Conservation (phyloP, 2,329 filamentous ascomycete genomes). For the Fusarium sp. region DNA sequence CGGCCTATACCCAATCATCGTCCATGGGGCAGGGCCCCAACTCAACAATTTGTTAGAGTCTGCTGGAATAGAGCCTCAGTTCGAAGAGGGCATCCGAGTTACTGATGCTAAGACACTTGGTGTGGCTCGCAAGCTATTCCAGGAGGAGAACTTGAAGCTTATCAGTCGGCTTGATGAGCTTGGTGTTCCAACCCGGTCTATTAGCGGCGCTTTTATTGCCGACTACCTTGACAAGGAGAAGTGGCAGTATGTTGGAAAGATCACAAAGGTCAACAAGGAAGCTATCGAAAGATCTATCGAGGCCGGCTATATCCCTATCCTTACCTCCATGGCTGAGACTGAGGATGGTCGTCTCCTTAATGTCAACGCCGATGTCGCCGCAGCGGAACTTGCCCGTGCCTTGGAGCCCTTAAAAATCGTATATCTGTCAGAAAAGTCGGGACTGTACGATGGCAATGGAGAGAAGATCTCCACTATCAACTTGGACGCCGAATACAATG, state of each 20-base stretch:
- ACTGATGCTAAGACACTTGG: conserved; percentile 96
- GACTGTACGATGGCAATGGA: conserved; percentile 90
- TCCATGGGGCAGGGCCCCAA: conserved; percentile 95
- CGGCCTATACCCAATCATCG: conserved; percentile 92
- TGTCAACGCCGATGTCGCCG: conserved; percentile 97
- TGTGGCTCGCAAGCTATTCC: conserved; percentile 89
- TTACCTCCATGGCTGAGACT: conserved; percentile 97
- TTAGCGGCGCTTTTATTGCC: conserved; percentile 91
- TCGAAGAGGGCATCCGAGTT: conserved; percentile 94
- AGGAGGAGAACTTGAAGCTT: conserved; percentile 84
- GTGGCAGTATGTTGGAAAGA: conserved; percentile 95
- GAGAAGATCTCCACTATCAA: conserved; percentile 98
- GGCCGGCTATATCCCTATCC: conserved; percentile 89
- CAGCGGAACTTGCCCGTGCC: conserved; percentile 88
- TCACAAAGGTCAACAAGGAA: conserved; percentile 89
- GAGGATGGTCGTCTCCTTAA: conserved; percentile 92
- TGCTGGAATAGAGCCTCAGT: conserved; percentile 92
- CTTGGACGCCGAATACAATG: conserved; percentile 93
- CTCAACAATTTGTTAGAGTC: conserved; percentile 90
- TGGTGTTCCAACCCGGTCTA: conserved; percentile 87
- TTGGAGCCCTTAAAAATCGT: conserved; percentile 97
- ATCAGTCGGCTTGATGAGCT: conserved; percentile 89
- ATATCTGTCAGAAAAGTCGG: conserved; percentile 98
- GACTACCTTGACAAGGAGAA: conserved; percentile 97
- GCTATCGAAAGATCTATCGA: conserved; percentile 92